Evolutionary conservation across 2,329 filamentous ascomycete genomes (phyloP).

Genomic region (Rhynchosporium secalis): DNA sequence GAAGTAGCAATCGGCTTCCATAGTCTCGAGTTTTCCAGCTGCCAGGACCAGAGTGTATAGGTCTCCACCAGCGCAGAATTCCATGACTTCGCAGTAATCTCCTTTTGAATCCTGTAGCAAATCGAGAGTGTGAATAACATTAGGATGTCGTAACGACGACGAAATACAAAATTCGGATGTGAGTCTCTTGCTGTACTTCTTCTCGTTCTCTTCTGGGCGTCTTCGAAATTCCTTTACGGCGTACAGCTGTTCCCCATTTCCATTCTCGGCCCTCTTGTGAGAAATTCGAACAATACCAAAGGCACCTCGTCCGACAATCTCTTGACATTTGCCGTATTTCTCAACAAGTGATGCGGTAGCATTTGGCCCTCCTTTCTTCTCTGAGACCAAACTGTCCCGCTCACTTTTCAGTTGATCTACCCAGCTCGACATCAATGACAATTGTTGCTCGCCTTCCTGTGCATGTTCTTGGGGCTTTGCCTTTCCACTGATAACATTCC

Average conservation of each 20-base stretch:
- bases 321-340: conserved; percentile 98
- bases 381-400: conserved; percentile 71
- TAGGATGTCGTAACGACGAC: conserved; percentile 91
- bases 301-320: conserved; percentile 91
- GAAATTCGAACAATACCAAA: conserved; percentile 98
- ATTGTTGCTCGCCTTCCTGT: conserved; percentile 68
- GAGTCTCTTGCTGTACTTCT: conserved; percentile 96
- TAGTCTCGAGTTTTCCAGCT: conserved; percentile 85
- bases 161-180: conserved; percentile 99
- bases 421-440: conserved; percentile 94
- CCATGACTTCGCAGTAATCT: conserved; percentile 99
- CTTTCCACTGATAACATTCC: conserved; percentile 76
- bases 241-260: conserved; percentile 83
- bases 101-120: conserved; percentile 94
- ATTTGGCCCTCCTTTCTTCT: conserved; percentile 76
- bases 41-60: conserved; percentile 91
- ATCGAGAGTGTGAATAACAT: conserved; percentile 96
- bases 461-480: conserved; percentile 68
- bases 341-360: conserved; percentile 80
- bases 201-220: conserved; percentile 88
- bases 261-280: conserved; percentile 86
- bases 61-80: conserved; percentile 95
- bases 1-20: conserved; percentile 96
- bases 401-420: conserved; percentile 90
- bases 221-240: conserved; percentile 98